Base-by-base conservation (phyloP, 1,284 basidiomycete species). In the Meira nashicola region DNA sequence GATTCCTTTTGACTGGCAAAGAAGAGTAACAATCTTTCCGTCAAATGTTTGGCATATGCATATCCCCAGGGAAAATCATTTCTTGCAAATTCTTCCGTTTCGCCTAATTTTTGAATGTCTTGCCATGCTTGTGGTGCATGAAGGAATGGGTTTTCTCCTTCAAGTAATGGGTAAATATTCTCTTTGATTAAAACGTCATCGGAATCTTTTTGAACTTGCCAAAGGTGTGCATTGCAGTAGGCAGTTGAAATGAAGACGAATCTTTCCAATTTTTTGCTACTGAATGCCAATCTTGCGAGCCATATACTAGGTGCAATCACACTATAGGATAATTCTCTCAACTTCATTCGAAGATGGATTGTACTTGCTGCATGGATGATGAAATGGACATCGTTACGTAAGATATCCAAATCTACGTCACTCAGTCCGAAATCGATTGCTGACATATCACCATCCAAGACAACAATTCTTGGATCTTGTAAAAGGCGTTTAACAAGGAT, bases 211-310 rank as follows among this genome's bases (percentile, higher is more conserved):
- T 41, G 14, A 14, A 14, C 14, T 12, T 12, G 12, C 40, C 40
- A 41, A n/a, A 41, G 40, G 40, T 41, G 40, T 41, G 40, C 40
- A 41, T 41, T 41, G 40, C 14, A 12, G 40, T 41, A 41, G 40
- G 40, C 40, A n/a, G 40, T 41, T 12, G 40, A 41, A n/a, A 41
- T 41, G 40, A 41, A 41, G n/a, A 41, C 40, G n/a, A 41, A 41
- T 14, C 40, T 12, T n/a, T 41, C 40, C 40, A 41, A 41, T 41
- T 41, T 41, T 12, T n/a, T 12, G 40, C 40, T 41, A n/a, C 14
- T 14, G n/a, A 41, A 41, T 12, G 40, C 40, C n/a, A 41, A n/a
- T 41, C 40, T 12, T 14, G 40, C 40, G n/a, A 41, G 40, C 40
- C 40, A 41, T 14, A 41, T n/a, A 41, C 40, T 41, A 14, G 40